Percentiles rank a stretch among this genome's conserved stretches.
Conservation (phyloP, 768 basidiomycete species). For the Xerocomellus dryophilus region DNA sequence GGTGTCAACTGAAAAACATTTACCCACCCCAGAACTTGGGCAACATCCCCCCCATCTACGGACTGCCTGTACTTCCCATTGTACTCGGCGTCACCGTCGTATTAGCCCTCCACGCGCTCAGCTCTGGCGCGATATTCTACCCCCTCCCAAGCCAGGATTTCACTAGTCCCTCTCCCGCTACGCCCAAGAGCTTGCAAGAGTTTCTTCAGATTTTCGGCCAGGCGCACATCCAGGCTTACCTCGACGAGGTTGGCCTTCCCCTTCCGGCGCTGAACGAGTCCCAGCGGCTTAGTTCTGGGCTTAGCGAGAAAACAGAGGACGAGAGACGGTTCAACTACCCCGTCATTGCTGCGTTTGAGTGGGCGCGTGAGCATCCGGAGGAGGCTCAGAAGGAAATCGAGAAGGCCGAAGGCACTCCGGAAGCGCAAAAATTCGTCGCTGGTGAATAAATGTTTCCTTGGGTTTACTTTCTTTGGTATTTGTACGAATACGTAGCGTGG, state of each 20-base stretch:
- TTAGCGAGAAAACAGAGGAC: not conserved
- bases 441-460: not conserved
- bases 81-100: not conserved
- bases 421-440: not conserved
- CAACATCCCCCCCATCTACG: conserved; percentile 14
- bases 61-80: not conserved
- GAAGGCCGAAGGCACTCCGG: not conserved
- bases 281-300: not conserved
- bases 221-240: not conserved
- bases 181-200: not conserved
- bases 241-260: not conserved
- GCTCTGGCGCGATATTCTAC: conserved; percentile 1
- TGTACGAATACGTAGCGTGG: not conserved
- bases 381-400: conserved; percentile 1
- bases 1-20: not conserved
- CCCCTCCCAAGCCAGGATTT: conserved; percentile 11
- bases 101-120: not conserved
- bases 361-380: conserved; percentile 12
- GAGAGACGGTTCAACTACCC: conserved; percentile 1
- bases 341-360: conserved; percentile 5
- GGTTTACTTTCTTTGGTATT: not conserved
- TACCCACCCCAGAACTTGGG: conserved; percentile 9
- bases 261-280: not conserved
- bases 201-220: not conserved
- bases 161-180: not conserved